Base-by-base conservation (phyloP, 768 basidiomycete species). In the Boletellus ananiceps region DNA sequence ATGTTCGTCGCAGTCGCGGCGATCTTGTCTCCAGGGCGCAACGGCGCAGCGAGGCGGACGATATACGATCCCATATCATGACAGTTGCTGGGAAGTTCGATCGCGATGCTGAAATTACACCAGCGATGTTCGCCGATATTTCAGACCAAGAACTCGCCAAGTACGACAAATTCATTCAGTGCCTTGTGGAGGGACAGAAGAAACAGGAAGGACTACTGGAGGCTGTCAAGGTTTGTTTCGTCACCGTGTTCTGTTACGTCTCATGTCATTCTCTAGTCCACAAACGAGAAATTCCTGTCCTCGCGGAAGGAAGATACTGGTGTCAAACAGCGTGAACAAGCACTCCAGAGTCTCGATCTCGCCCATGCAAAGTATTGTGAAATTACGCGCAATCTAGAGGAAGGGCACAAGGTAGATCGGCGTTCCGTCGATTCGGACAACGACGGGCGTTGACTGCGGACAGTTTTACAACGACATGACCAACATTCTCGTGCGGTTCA, bases 391-490 rank as follows among this genome's bases (percentile, higher is more conserved):
- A 93, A 98, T 67, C 71, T 96, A 6, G 84, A 88, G 35, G 95
- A 98, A 63, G 94, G 94, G 5, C 75, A 88, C 58, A 86, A 90
- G 73, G 92, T 86, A 57, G 13, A 54, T 23, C 31, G 29, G 21
- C 23, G 2, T 36, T 6, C 11, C 31, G 19, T 38, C 14, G 33
- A 40, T 43, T 43, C 15, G 23, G 35, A 15, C 23, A 16, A n/a
- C 2, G 15, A 40, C 9, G 32, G 35, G 0, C 8, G 23, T 25
- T 49, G 0, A 50, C 33, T 46, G 0, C 7, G 35, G 34, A n/a
- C 53, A 93, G 88, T 98, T 97, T 62, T 95, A 99, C 64, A 93
- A 91, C 53, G 87, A 90, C 58, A 77, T 98, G 47, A 77, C 81
- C 3, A 78, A 74, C 11, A 80, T 94, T 39, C 65, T 95, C 1